These are phyloP conservation scores for Kazachstania psychrophila DNA, from an alignment of 805 yeast genomes.

Conservation along the genomic window DNA sequence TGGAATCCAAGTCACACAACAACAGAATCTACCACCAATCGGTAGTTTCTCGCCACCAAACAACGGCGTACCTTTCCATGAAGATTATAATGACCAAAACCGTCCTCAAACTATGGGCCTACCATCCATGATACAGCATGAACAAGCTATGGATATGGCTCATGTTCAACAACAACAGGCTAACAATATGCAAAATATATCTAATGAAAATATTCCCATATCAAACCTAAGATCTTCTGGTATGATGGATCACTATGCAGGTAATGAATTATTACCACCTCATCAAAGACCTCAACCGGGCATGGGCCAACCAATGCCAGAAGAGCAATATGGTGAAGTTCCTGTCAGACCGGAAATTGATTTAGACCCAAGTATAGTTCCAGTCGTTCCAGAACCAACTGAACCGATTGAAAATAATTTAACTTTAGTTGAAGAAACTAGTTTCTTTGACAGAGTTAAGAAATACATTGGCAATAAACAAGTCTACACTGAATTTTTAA, in stretches of 20 bases:
- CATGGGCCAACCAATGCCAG: conserved; percentile 4
- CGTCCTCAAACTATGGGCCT: conserved; percentile 17
- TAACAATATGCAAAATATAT: conserved; percentile 8
- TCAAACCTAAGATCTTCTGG: conserved; percentile 30
- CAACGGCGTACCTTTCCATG: conserved; percentile 19
- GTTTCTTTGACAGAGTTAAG: conserved; percentile 87
- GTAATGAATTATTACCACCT: conserved; percentile 17
- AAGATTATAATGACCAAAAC: conserved; percentile 7
- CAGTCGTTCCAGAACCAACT: conserved; percentile 80
- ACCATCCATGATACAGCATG: conserved; percentile 22
- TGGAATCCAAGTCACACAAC: conserved; percentile 2
- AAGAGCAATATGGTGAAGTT: conserved; percentile 12
- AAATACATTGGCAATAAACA: conserved; percentile 81
- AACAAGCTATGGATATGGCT: conserved; percentile 12
- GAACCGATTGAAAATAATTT: conserved; percentile 46
- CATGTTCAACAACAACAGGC: conserved; percentile 11
- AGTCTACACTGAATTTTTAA: conserved; percentile 84
- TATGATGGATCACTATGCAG: conserved; percentile 6
- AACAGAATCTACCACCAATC: conserved; percentile 29
- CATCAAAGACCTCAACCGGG: conserved; percentile 17
- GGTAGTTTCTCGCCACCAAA: conserved; percentile 33
- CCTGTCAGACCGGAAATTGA: conserved; percentile 35
- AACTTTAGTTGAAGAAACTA: conserved; percentile 70
- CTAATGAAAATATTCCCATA: conserved; percentile 27
- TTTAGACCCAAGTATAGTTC: conserved; percentile 60